Conservation (phyloP, 495 filamentous ascomycete species). For the Jackrogersella multiformis region DNA sequence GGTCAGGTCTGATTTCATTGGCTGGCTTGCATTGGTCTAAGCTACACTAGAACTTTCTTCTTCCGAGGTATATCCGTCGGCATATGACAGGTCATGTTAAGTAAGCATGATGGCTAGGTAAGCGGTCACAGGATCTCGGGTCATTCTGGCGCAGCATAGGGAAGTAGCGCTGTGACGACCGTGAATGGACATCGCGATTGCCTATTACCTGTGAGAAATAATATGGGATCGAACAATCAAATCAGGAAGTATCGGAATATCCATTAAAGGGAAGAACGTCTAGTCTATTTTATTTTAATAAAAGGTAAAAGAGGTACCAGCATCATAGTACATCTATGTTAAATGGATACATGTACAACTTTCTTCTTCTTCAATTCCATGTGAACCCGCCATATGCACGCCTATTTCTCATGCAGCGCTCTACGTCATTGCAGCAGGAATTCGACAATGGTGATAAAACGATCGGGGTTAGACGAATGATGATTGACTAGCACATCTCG, state of each 20-base stretch:
- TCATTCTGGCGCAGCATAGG: slow-evolving; percentile 47
- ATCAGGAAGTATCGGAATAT: background rate
- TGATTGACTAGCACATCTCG: slow-evolving; percentile 8
- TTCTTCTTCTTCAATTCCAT: background rate
- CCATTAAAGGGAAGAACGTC: background rate
- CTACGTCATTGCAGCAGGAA: background rate
- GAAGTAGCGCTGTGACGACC: background rate
- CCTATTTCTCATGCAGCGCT: background rate
- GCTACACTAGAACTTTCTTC: slow-evolving; percentile 25
- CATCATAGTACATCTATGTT: background rate
- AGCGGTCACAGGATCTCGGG: slow-evolving; percentile 45
- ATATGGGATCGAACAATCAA: too few relatives aligned
- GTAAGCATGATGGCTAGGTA: background rate
- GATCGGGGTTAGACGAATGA: background rate
- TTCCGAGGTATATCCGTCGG: slow-evolving; percentile 46
- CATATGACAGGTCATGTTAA: slow-evolving; percentile 16
- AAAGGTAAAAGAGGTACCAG: background rate
- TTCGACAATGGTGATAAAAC: slow-evolving; percentile 12
- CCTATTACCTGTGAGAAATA: too few relatives aligned
- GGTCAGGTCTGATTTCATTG: slow-evolving; percentile 45
- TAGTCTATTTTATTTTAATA: background rate
- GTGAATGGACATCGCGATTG: slow-evolving; percentile 44
- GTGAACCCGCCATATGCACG: background rate
- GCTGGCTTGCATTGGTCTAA: background rate
- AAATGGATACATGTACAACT: background rate